phyloP scores from a whole-genome alignment of 768 basidiomycete genomes.

The Porpolomopsis calyptriformis region DNA sequence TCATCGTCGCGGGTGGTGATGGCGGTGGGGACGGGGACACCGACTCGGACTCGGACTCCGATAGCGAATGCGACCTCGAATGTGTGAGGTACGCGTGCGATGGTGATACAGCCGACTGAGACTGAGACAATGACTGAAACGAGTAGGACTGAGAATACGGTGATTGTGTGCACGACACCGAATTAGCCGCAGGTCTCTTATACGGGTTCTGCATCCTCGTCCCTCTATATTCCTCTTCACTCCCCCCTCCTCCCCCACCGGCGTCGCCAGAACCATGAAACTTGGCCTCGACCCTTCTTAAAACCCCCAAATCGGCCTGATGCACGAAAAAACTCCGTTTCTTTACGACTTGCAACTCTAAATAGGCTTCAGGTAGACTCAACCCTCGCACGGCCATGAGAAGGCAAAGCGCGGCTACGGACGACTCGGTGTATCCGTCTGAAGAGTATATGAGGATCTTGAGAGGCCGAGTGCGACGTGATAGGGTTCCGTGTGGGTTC shows the following conservation, averaged over 20 bases:
- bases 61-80: not conserved
- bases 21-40: not conserved
- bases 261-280: conserved; percentile 11
- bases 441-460: conserved; percentile 74
- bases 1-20: conserved; percentile 1
- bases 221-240: not conserved
- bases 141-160: too few relatives aligned
- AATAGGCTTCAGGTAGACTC: conserved; percentile 79
- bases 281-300: conserved; percentile 57
- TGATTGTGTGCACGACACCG: too few relatives aligned
- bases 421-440: conserved; percentile 91
- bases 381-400: conserved; percentile 68
- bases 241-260: not conserved
- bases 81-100: not conserved
- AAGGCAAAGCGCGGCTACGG: conserved; percentile 75
- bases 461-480: conserved; percentile 44
- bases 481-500: conserved; percentile 9
- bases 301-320: conserved; percentile 60
- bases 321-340: conserved; percentile 89
- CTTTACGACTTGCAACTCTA: conserved; percentile 77
- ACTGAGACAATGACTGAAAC: not conserved
- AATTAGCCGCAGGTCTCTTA: not conserved
- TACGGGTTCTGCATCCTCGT: not conserved
- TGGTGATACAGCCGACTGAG: not conserved
- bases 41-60: not conserved